phyloP scores from a whole-genome alignment of 176 grass and related monocot genomes.

The Lolium multiflorum region DNA sequence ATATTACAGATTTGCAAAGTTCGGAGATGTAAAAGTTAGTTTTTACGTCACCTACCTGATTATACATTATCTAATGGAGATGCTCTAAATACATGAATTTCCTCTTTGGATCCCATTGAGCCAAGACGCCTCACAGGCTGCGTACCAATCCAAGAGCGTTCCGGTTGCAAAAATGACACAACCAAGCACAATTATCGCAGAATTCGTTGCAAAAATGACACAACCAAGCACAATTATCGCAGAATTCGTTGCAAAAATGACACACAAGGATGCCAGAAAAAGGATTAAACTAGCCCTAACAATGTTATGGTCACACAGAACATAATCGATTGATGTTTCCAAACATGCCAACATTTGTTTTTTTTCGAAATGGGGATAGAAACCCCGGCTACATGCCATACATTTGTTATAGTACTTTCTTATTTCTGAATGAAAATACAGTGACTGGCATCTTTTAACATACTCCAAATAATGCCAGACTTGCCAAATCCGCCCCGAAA shows the following conservation, averaged over 20 bases:
- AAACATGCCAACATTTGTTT: neutral
- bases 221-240: neutral
- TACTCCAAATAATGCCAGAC: slow-evolving; percentile 5
- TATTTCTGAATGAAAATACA: slow-evolving; percentile 4
- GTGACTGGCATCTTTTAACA: neutral
- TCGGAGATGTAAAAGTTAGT: too few species aligned
- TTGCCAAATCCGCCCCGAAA: neutral
- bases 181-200: neutral
- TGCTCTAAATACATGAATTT: too few species aligned
- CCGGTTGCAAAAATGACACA: too few species aligned
- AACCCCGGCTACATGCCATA: too few species aligned
- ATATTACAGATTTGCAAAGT: too few species aligned
- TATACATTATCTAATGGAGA: too few species aligned
- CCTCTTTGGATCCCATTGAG: too few species aligned
- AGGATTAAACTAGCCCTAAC: neutral
- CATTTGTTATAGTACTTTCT: neutral
- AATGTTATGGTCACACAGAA: neutral
- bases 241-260: neutral
- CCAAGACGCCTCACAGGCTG: too few species aligned
- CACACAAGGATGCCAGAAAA: neutral
- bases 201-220: neutral
- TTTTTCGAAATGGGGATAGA: too few species aligned
- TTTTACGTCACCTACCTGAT: too few species aligned
- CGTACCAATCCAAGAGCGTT: too few species aligned
- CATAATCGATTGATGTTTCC: slow-evolving; percentile 22